A percentile compares a stretch with the other conserved stretches of the same genome.
These are phyloP conservation scores for Eucalyptus erythrocorys DNA, from an alignment of 345 rosid species.

Conservation along the genomic window DNA sequence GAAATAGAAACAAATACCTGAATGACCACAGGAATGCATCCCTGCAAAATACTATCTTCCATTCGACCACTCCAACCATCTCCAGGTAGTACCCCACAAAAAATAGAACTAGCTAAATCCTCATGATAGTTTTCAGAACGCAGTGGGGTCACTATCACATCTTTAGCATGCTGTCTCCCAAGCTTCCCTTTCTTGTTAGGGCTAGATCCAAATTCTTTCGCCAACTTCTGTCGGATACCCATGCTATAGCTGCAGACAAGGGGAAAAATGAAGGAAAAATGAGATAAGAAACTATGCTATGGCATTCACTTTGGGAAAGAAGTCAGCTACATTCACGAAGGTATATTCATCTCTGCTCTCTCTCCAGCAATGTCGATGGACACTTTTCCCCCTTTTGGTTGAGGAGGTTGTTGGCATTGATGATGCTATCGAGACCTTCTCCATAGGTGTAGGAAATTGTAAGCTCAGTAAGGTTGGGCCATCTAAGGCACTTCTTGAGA, in stretches of 20 bases:
- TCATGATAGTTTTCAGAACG: slow-evolving; percentile 58
- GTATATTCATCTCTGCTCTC: background rate
- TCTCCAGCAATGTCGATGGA: background rate
- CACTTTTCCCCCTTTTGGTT: background rate
- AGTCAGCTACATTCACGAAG: background rate
- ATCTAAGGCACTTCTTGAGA: background rate
- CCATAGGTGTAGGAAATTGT: background rate
- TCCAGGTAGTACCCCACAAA: slow-evolving; percentile 95
- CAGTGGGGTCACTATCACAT: slow-evolving; percentile 58
- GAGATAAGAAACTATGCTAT: background rate
- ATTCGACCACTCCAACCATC: slow-evolving; percentile 99
- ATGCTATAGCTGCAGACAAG: slow-evolving; percentile 72
- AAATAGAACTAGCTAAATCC: slow-evolving; percentile 69
- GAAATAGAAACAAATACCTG: slow-evolving; percentile 41
- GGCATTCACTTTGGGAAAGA: background rate
- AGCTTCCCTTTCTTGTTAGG: slow-evolving; percentile 89
- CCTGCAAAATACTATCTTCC: slow-evolving; percentile 97
- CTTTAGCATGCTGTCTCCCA: slow-evolving; percentile 75
- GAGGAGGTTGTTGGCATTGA: background rate
- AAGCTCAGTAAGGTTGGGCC: background rate
- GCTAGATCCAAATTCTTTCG: slow-evolving; percentile 87
- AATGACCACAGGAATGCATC: slow-evolving; percentile 92
- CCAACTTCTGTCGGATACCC: slow-evolving; percentile 92
- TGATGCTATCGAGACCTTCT: background rate
- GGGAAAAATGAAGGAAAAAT: background rate